Percentiles rank a stretch among this genome's conserved stretches.
phyloP scores from a whole-genome alignment of 768 basidiomycete genomes.

The Paxillus involutus region DNA sequence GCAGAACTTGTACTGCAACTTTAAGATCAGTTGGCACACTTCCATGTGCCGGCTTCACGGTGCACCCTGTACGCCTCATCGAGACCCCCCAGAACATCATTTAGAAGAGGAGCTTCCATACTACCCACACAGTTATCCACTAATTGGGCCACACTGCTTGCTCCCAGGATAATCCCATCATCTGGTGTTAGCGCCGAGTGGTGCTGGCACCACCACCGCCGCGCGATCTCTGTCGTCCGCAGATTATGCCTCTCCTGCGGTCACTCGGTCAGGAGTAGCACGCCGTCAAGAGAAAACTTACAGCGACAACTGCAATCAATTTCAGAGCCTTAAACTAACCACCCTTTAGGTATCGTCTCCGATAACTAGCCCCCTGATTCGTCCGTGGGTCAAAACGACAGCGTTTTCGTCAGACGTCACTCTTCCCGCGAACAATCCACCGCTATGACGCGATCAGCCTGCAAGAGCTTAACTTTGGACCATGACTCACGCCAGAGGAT shows the following conservation, averaged over 20 bases:
- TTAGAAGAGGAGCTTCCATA: conserved; percentile 44
- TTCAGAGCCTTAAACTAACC: conserved; percentile 42
- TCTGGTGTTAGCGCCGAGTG: conserved; percentile 30
- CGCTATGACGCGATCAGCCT: background rate
- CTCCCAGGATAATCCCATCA: conserved; percentile 39
- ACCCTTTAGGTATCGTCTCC: conserved; percentile 39
- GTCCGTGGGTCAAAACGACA: conserved; percentile 39
- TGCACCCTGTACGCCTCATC: conserved; percentile 39
- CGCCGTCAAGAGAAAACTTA: conserved; percentile 19
- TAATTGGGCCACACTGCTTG: conserved; percentile 33
- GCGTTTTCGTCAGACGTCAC: conserved; percentile 35
- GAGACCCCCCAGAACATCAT: conserved; percentile 24
- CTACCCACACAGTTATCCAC: conserved; percentile 30
- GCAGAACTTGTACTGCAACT: too few species aligned
- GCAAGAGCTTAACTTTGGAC: background rate
- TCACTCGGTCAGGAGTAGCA: background rate
- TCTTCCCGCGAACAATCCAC: conserved; percentile 40
- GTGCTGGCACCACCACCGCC: conserved; percentile 41
- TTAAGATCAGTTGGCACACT: conserved; percentile 26
- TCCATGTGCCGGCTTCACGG: conserved; percentile 26
- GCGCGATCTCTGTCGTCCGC: conserved; percentile 35
- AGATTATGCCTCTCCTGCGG: conserved; percentile 34
- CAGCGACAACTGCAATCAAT: conserved; percentile 36
- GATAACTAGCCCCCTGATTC: conserved; percentile 39
- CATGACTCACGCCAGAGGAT: conserved; percentile 30